phyloP scores from a whole-genome alignment of 164 flowering plant species.

The Aristolochia californica region DNA sequence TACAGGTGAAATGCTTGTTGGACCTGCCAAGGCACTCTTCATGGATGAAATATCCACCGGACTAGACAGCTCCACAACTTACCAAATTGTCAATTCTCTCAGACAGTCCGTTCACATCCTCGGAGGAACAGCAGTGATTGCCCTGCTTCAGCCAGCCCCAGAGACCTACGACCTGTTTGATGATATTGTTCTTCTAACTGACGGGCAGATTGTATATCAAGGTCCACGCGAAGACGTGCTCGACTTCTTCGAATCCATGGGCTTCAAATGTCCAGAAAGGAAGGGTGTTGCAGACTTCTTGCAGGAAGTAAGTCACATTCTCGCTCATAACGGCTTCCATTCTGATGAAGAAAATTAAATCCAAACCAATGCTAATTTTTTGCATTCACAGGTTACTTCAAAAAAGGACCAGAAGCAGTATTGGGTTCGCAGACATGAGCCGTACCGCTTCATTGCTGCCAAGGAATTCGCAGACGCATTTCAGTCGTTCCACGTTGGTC shows the following conservation, averaged over 20 bases:
- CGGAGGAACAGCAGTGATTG: constrained; percentile 50
- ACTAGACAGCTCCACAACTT: constrained; percentile 56
- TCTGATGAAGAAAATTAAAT: too few species aligned
- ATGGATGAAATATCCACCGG: constrained; percentile 22
- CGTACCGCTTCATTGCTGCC: constrained; percentile 31
- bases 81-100: constrained; percentile 55
- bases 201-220: constrained; percentile 62
- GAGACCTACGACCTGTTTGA: constrained; percentile 69
- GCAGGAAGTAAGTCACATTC: constrained; percentile 17
- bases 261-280: constrained; percentile 29
- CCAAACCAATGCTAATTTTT: too few species aligned
- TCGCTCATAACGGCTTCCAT: too few species aligned
- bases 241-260: constrained; percentile 43
- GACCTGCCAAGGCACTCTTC: constrained; percentile 7
- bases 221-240: constrained; percentile 58
- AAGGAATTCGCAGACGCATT: constrained; percentile 37
- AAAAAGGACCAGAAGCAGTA: constrained; percentile 65
- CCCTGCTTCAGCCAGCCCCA: constrained; percentile 80
- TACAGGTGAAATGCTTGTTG: constrained; percentile 13
- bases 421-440: constrained; percentile 31
- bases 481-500: constrained; percentile 36
- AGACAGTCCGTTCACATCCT: constrained; percentile 45
- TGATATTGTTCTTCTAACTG: constrained; percentile 62
- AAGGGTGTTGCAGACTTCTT: constrained; percentile 31
- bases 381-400: constrained; percentile 43